Evolutionary conservation across 345 rosid genomes (phyloP), one percentile per base, ranked within the genome.

Genomic region (Lepidium didymum): DNA sequence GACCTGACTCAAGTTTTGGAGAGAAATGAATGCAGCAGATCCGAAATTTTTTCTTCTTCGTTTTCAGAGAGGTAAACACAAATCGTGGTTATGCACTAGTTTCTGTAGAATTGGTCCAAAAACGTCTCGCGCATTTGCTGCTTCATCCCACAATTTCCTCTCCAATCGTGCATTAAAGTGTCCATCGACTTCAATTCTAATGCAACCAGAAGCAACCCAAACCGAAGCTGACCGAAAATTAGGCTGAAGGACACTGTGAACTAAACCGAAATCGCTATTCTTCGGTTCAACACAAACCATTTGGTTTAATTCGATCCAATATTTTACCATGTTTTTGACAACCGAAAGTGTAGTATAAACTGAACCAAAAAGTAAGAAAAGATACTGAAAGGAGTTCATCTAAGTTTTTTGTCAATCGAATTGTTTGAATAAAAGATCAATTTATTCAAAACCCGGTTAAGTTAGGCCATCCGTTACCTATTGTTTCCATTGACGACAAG

Each of bases 71-170:
- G 42, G 37, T 44, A 18, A 60, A 74, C 50, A 74, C 25, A 55
- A 60, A 36, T 47, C 27, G 56, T 44, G 57, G 11, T 49, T 21
- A 65, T 4, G 67, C 4, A 14, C 7, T 49, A 8, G 21, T 58
- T 59, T 31, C 49, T 44, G 59, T 62, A 68, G 78, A 75, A 75
- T 62, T 75, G 78, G 78, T 75, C 78, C 46, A 29, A 18, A 33
- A 52, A 67, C 70, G 74, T 62, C 38, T 75, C 61, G 63, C 78
- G 74, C 78, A 75, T 75, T 68, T 68, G 78, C 77, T 73, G 72
- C 77, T 34, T 19, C 44, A 67, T 66, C 49, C 72, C 77, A 72
- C 29, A 66, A 27, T 67, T 74, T 15, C 19, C 73, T 74, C 68
- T 67, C 43, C n/a, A 15, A 67, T 74, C 73, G 73, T 74, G 73